Percentiles rank a stretch among this genome's conserved stretches.
phyloP scores from a whole-genome alignment of 164 flowering plant genomes.

The Vitis rotundifolia region DNA sequence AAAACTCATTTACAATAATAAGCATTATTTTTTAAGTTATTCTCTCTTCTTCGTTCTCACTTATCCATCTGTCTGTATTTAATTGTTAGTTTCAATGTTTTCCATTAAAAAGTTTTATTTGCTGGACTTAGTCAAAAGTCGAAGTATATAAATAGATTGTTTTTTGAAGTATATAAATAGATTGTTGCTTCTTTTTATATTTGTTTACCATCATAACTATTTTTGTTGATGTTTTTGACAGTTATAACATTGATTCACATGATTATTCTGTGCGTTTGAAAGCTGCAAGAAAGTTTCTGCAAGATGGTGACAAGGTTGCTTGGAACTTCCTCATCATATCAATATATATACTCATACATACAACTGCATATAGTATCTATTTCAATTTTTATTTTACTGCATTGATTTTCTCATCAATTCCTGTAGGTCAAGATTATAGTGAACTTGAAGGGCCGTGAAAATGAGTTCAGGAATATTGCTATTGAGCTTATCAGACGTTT shows the following conservation, averaged over 20 bases:
- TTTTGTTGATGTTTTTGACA: constrained; percentile 23
- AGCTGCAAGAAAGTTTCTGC: constrained; percentile 80
- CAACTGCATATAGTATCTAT: not conserved
- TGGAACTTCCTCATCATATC: not conserved
- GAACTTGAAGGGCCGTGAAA: constrained; percentile 87
- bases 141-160: too few species aligned
- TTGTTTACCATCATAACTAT: not conserved
- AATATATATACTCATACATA: not conserved
- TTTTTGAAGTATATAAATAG: too few species aligned
- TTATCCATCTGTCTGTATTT: not conserved
- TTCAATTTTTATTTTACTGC: not conserved
- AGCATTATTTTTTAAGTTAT: not conserved
- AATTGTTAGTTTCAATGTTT: not conserved
- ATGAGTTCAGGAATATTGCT: constrained; percentile 77
- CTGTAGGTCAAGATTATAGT: constrained; percentile 88
- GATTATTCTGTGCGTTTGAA: constrained; percentile 85
- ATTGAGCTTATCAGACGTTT: constrained; percentile 82
- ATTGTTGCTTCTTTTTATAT: not conserved
- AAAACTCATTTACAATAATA: not conserved
- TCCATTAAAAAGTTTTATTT: too few species aligned
- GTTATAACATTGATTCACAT: constrained; percentile 91
- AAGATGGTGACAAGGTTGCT: constrained; percentile 84
- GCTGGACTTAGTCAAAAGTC: too few species aligned
- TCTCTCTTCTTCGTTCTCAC: too few species aligned
- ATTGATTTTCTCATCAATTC: constrained; percentile 14